Evolutionary conservation across 495 filamentous ascomycete species (phyloP), one percentile per base, ranked within the genome.

Genomic region (Aspergillus homomorphus): DNA sequence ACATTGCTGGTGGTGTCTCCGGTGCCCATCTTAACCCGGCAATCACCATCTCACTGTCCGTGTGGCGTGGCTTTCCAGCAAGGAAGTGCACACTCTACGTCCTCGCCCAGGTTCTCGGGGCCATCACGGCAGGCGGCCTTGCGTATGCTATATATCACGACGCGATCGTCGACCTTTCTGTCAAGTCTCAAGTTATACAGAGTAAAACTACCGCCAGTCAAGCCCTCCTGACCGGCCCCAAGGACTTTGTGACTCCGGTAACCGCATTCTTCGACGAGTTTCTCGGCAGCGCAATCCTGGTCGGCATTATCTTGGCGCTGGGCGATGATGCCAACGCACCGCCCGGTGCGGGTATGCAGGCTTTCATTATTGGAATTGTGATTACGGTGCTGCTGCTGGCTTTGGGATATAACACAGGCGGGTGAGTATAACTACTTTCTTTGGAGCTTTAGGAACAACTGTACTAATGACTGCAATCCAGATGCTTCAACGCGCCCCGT

Each of bases 241-340:
- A 55, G 24, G 3, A 4, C 4, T 52, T 15, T 77, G 73, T n/a
- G 69, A 75, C 16, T 75, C 80, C 0, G 76, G 77, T 73, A 0
- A 74, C 75, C 26, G 77, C 80, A 24, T 85, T 84, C 62, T 83
- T 84, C 63, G 75, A 70, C n/a, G 82, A 84, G 54, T 83, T 84
- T 59, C 69, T 85, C 46, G 76, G 75, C 0, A 69, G 67, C 45
- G 69, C 80, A 0, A 71, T 85, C 44, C 64, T 84, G 0, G 65
- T 98, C 10, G 88, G 93, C 0, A 83, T 96, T 66, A 96, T 91
- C 61, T 96, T 96, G 90, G 88, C 89, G 0, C 78, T 97, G 28
- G 92, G 94, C 51, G 92, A 92, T 46, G 88, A 83, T 52, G 97
- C 94, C 44, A 98, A 98, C 67, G 90, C 67, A 66, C 64, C 62